A percentile compares a stretch with the other conserved stretches of the same genome.
Conservation (phyloP, 2,329 filamentous ascomycete species). For the Phyllosticta citrichinensis region DNA sequence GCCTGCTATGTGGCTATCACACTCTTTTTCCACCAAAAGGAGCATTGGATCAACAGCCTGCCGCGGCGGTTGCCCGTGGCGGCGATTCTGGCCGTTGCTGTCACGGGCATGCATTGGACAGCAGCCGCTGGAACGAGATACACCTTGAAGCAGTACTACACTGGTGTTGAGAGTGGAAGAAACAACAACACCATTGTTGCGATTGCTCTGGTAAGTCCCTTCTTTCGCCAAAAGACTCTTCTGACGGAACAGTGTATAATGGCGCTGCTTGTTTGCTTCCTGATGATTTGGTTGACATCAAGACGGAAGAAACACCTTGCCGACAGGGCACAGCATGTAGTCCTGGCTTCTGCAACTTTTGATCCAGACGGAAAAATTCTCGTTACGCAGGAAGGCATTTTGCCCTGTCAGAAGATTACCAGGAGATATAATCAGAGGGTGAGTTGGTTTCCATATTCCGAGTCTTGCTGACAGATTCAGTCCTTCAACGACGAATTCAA, state of each 20-base stretch:
- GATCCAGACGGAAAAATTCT: conserved; percentile 56
- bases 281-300: conserved; percentile 27
- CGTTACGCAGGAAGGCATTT: conserved; percentile 57
- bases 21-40: conserved; percentile 68
- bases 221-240: too few relatives aligned
- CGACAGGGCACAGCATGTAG: conserved; percentile 43
- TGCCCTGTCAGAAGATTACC: conserved; percentile 69
- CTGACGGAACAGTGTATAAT: conserved; percentile 25
- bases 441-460: background rate
- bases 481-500: conserved; percentile 66
- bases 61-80: conserved; percentile 63
- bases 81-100: conserved; percentile 58
- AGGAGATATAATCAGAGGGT: conserved; percentile 34
- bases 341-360: conserved; percentile 53
- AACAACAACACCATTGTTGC: conserved; percentile 65
- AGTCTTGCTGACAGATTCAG: conserved; percentile 14
- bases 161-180: conserved; percentile 32
- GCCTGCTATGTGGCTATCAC: conserved; percentile 61
- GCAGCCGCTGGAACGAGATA: conserved; percentile 64
- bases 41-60: conserved; percentile 68
- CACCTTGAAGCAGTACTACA: conserved; percentile 41
- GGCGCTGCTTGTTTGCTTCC: conserved; percentile 24
- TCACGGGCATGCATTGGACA: conserved; percentile 84
- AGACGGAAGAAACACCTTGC: conserved; percentile 26
- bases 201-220: conserved; percentile 51